Evolutionary conservation across 1,284 basidiomycete species (phyloP), one percentile per base, ranked within the genome.

Genomic region (Microbotryomycetes sp.): DNA sequence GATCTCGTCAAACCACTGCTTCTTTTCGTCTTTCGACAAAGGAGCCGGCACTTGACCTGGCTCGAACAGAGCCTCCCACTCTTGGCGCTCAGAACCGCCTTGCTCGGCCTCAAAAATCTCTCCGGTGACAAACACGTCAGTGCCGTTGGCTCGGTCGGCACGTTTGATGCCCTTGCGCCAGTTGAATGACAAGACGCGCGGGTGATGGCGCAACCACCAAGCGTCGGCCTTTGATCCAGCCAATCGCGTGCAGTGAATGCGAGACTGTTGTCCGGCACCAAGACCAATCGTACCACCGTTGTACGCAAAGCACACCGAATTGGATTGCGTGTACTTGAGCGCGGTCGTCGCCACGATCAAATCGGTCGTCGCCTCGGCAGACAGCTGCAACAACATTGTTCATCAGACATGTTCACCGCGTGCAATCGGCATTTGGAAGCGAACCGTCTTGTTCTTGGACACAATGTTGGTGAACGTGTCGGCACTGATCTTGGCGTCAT

Each of bases 111-210:
- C 76, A 64, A 93, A 85, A 50, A 83, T 82, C 75, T 92, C 89
- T 47, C 90, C 91, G 57, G 88, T 87, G 66, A 98, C 93, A 74
- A 91, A 98, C 21, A 97, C 82, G 75, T 98, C 94, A 73, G 97
- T 97, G 30, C 91, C 94, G 78, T 98, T 98, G 55, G 91, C 89
- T 78, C 97, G 97, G 73, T 98, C 94, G 1, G 94, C 91, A 49
- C 96, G 87, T 81, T 97, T 98, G 70, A 91, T 87, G 50, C 92
- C 92, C 77, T 93, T 91, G 77, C 96, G 97, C 83, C 97, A 99
- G 2, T 93, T 89, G 50, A 97, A 83, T 13, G 81, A 79, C 66
- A 97, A 85, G 52, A 93, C 92, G 52, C 90, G 87, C 0, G 92
- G 87, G 79, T 97, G 92, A 79, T 97, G 92, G 41, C 94, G 86